phyloP scores from a whole-genome alignment of 805 yeast genomes.

The Cyberlindnera sargentensis region DNA sequence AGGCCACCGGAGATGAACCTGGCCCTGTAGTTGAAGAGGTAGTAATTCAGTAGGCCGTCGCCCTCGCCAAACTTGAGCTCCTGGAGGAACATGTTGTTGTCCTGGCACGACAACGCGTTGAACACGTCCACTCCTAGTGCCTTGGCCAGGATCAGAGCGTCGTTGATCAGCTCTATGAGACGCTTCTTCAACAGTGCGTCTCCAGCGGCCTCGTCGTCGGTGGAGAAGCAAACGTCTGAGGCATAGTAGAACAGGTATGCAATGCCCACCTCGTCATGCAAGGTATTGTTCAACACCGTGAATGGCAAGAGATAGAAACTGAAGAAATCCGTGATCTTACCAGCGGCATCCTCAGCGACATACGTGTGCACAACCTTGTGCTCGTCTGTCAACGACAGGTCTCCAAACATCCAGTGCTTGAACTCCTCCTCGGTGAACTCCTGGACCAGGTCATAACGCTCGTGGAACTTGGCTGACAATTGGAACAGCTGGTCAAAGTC shows the following conservation, averaged over 20 bases:
- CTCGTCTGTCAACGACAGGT: slow-evolving; percentile 28
- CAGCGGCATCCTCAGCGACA: slow-evolving; percentile 56
- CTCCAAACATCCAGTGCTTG: slow-evolving; percentile 74
- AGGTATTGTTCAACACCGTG: slow-evolving; percentile 61
- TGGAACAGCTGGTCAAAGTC: slow-evolving; percentile 62
- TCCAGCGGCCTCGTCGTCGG: slow-evolving; percentile 31
- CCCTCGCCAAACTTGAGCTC: slow-evolving; percentile 87
- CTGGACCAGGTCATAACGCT: slow-evolving; percentile 68
- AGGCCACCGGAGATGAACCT: slow-evolving; percentile 80
- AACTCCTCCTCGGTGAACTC: slow-evolving; percentile 62
- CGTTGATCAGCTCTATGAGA: slow-evolving; percentile 53
- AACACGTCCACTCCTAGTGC: slow-evolving; percentile 74
- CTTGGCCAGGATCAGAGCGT: slow-evolving; percentile 73
- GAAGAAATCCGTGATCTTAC: slow-evolving; percentile 77
- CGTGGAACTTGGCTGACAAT: slow-evolving; percentile 56
- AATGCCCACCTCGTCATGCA: slow-evolving; percentile 64
- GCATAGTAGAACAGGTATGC: slow-evolving; percentile 92
- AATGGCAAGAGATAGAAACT: slow-evolving; percentile 88
- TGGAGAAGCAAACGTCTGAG: slow-evolving; percentile 47
- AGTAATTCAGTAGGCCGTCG: slow-evolving; percentile 87
- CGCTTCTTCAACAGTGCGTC: slow-evolving; percentile 46
- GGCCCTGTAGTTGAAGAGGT: slow-evolving; percentile 84
- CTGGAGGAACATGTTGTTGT: slow-evolving; percentile 76
- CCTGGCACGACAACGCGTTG: slow-evolving; percentile 89
- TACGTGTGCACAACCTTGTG: slow-evolving; percentile 60